Evolutionary conservation across 495 filamentous ascomycete species (phyloP).

Genomic region (Oidiodendron maius): DNA sequence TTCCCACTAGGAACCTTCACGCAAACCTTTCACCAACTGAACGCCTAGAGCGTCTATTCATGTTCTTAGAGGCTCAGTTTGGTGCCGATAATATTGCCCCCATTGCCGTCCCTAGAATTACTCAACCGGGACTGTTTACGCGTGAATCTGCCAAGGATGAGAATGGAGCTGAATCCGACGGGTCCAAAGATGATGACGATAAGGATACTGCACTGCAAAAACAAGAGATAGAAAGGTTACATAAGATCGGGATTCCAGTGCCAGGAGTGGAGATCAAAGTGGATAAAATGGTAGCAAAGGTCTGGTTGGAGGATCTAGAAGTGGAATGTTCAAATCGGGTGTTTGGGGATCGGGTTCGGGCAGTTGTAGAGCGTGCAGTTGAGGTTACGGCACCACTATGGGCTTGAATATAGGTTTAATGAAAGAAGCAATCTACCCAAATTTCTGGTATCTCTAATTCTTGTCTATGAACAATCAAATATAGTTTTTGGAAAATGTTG

Average conservation of each 20-base stretch:
- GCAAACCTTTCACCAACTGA: slow-evolving; percentile 62
- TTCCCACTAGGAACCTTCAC: slow-evolving; percentile 60
- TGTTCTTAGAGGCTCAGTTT: slow-evolving; percentile 97
- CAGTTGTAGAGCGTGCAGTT: slow-evolving; percentile 86
- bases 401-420: too few species aligned
- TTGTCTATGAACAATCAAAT: too few species aligned
- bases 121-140: slow-evolving; percentile 10
- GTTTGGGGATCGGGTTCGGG: slow-evolving; percentile 72
- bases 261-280: slow-evolving; percentile 84
- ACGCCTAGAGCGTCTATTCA: slow-evolving; percentile 74
- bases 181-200: slow-evolving; percentile 17
- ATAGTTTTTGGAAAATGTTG: too few species aligned
- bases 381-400: slow-evolving; percentile 79
- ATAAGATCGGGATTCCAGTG: slow-evolving; percentile 76
- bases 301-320: slow-evolving; percentile 88
- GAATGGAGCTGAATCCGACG: slow-evolving; percentile 28
- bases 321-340: slow-evolving; percentile 76
- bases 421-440: too few species aligned
- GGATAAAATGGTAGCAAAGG: slow-evolving; percentile 78
- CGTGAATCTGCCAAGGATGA: slow-evolving; percentile 16
- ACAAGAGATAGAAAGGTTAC: slow-evolving; percentile 60
- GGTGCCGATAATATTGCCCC: slow-evolving; percentile 69
- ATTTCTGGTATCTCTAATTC: too few species aligned
- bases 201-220: slow-evolving; percentile 46
- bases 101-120: slow-evolving; percentile 60